Conservation (phyloP, 768 basidiomycete genomes). For the Pleurotus pulmonarius region DNA sequence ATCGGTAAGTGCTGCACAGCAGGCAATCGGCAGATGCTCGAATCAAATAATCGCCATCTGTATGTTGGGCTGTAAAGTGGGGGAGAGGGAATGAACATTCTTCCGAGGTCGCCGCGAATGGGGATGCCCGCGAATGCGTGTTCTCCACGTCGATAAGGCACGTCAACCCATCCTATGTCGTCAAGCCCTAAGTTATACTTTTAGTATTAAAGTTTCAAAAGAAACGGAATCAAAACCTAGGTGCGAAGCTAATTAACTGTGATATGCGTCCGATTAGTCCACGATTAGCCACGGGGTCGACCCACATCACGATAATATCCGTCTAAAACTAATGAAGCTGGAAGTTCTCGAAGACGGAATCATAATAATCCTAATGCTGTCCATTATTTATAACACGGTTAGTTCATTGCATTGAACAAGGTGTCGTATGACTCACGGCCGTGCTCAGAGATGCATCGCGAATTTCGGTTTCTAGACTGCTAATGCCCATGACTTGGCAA, state of each 20-base stretch:
- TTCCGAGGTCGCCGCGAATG: neutral
- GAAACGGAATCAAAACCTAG: constrained; percentile 1
- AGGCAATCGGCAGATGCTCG: too few species aligned
- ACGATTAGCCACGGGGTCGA: neutral
- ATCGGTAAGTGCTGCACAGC: too few species aligned
- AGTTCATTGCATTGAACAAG: constrained; percentile 1
- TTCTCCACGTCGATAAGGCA: neutral
- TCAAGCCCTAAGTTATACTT: constrained; percentile 7
- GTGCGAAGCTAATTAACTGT: neutral
- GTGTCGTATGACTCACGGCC: neutral
- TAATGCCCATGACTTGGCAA: too few species aligned
- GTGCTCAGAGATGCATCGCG: too few species aligned
- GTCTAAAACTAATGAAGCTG: neutral
- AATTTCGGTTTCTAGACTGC: too few species aligned
- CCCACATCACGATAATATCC: neutral
- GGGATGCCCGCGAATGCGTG: neutral
- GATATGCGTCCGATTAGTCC: too few species aligned
- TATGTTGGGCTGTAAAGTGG: too few species aligned
- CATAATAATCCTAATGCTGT: too few species aligned
- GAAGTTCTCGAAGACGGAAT: neutral
- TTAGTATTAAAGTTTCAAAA: constrained; percentile 2
- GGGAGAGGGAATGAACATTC: neutral
- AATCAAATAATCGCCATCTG: too few species aligned
- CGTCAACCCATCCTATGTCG: neutral
- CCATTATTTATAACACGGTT: neutral